These are phyloP conservation scores for Mrakiaceae sp. DNA, from an alignment of 1,284 basidiomycete species.

Conservation along the genomic window DNA sequence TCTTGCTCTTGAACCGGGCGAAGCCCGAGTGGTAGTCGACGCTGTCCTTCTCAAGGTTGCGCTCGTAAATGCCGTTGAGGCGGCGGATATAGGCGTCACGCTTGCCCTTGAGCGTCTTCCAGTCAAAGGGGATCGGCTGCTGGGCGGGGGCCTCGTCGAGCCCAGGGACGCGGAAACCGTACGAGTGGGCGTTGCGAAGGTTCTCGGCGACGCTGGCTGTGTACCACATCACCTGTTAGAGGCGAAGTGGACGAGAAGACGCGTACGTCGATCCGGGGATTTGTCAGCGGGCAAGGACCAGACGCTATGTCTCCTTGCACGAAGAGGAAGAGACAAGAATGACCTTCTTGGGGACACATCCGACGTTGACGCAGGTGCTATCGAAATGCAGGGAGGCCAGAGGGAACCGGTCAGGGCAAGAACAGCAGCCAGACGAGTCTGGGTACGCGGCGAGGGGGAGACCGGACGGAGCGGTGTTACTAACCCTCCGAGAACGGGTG, in stretches of 20 bases:
- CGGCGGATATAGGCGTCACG: conserved; percentile 89
- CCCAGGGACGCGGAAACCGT: conserved; percentile 51
- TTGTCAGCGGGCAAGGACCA: background rate
- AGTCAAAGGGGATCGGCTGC: conserved; percentile 59
- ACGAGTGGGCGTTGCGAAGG: conserved; percentile 57
- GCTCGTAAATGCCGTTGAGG: conserved; percentile 86
- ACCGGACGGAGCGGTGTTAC: background rate
- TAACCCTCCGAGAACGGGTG: conserved; percentile 56
- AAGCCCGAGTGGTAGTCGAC: conserved; percentile 80
- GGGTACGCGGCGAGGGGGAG: background rate
- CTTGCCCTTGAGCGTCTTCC: conserved; percentile 82
- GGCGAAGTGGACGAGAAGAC: background rate
- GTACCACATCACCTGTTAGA: conserved; percentile 90
- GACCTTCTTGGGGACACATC: conserved; percentile 29
- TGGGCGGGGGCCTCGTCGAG: conserved; percentile 39
- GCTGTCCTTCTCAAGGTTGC: conserved; percentile 74
- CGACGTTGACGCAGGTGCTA: conserved; percentile 77
- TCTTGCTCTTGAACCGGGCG: conserved; percentile 58
- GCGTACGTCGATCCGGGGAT: background rate
- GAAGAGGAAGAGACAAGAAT: conserved; percentile 46
- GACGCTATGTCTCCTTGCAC: conserved; percentile 7
- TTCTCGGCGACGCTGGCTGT: conserved; percentile 86
- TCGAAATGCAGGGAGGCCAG: background rate
- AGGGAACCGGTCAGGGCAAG: background rate
- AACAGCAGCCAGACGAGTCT: background rate